Base-by-base conservation (phyloP, 2,329 filamentous ascomycete species). In the Thermochaetoides dissita region DNA sequence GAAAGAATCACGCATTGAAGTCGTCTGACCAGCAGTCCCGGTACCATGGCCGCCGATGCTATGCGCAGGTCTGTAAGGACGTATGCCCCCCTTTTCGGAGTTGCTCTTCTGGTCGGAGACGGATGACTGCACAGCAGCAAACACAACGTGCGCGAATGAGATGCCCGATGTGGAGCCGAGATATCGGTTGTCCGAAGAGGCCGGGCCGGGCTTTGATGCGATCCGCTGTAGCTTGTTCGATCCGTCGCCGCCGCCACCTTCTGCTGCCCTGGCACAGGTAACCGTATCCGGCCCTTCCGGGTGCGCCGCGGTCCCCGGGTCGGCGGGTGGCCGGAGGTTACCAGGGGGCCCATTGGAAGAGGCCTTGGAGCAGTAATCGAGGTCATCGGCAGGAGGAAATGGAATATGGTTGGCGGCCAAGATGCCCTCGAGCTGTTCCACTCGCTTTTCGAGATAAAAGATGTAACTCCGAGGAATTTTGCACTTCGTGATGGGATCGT, bases 381-480 rank as follows among this genome's bases (percentile, higher is more conserved):
- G 81, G 46, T 78, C 68, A 37, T 76, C 68, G 44, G 84, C 77
- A 0, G 82, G 73, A 10, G 84, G 80, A 54, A 83, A 91, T 10
- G 77, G 50, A 44, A 95, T 75, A 36, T 73, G 71, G 55, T 87
- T 77, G 30, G 76, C 68, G 36, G 68, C 66, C 39, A 96, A 72
- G 33, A 91, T 64, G 31, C 72, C 71, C 61, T 96, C 89, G 30
- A 96, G 76, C 62, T 91, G 84, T 47, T 79, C 74, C 42, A 95
- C 76, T 45, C 89, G 74, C 29, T 82, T 84, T 61, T 96, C 89
- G 46, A 96, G 79, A 59, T 94, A 96, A 63, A 84, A 94, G 38
- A 96, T 86, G 66, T 96, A 96, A 61, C 82, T 87, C 62, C 88
- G 76, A 39, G 89, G 89, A 45, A 96, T 94, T 63, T 95, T 87